Evolutionary conservation across 2,329 filamentous ascomycete genomes (phyloP), one percentile per base, ranked within the genome.

Genomic region (Didymella keratinophila): DNA sequence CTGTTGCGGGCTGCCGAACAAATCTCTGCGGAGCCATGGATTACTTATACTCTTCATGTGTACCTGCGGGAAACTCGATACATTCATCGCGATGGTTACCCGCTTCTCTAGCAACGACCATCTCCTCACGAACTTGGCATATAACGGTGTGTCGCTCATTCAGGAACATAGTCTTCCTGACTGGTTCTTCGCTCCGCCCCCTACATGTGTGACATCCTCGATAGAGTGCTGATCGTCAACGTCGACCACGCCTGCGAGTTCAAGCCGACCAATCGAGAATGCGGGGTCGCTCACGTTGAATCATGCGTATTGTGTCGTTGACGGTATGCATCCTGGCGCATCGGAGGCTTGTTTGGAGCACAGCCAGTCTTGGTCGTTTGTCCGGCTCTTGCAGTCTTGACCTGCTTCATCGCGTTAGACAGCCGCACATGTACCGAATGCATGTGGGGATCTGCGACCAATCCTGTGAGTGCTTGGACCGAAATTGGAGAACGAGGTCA

Each of bases 371-470:
- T 49, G 60, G 60, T 43, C 58, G 61, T 47, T 52, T 49, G 44
- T 48, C 45, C 53, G 45, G 59, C 49, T 61, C 52, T 37, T 27
- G 46, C 25, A 34, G 55, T 51, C 61, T 60, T 64, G 65, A 69
- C 67, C 67, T 69, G 65, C 66, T 68, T 49, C 16, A 64, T 68
- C 32, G 58, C 59, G 62, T 69, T 69, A 69, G 63, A 10, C 28
- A 45, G 36, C 54, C 53, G 50, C 34, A 18, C 10, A 49, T 25
- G 34, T 39, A 44, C 58, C 46, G 36, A 45, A 46, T 45, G 54
- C 60, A 62, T 53, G 60, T 60, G 60, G 56, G 46, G 30, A 60
- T 36, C 9, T 18, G 41, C 46, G 46, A 39, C 45, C 6, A 46
- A 52, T 51, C 32, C 39, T 16, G 50, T 51, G 50, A 50, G 50